Base-by-base conservation (phyloP, 805 yeast species). In the Sugiyamaella floridensis region DNA sequence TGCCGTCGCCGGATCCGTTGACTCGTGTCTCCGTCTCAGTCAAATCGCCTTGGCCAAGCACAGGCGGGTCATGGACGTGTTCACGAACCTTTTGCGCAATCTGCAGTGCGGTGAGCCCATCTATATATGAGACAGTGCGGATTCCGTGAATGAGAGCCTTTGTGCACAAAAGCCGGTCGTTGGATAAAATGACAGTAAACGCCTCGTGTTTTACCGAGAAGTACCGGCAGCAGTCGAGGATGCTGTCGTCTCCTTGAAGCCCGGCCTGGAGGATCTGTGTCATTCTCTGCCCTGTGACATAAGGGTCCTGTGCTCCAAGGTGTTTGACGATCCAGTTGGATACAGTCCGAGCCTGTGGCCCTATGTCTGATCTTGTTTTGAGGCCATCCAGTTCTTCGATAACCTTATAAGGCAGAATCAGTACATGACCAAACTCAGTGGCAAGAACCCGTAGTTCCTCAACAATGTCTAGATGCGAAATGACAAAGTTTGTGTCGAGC, bases 381-480 rank as follows among this genome's bases (percentile, higher is more conserved):
- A 90, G 71, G 0, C 90, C 90, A 67, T 90, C 97, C n/a, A 90
- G 72, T 63, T 90, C 98, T 42, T 71, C 74, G 12, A 87, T 71
- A 2, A 85, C 93, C 0, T 82, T 78, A 4, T 70, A 70, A 0
- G 98, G 98, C 2, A 90, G 72, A 0, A 90, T 71, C 1, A 90
- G 71, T 26, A 66, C 60, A 48, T 80, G 77, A 15, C 75, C 71
- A 60, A 72, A 82, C 11, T 66, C 54, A 0, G 57, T 48, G 3
- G 76, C 76, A 7, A 78, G 51, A 1, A 60, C 60, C 2, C 75
- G 65, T 22, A 90, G 63, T 0, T 75, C 75, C 46, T 84, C 81
- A 8, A 89, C 58, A 0, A 86, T 67, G 16, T 71, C 66, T 44
- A 88, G 66, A 63, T 89, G 89, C 1, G 89, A 79, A 2, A 90